A percentile compares a stretch with the other conserved stretches of the same genome.
Conservation (phyloP, 805 yeast species). For the Wickerhamomyces sydowiorum region DNA sequence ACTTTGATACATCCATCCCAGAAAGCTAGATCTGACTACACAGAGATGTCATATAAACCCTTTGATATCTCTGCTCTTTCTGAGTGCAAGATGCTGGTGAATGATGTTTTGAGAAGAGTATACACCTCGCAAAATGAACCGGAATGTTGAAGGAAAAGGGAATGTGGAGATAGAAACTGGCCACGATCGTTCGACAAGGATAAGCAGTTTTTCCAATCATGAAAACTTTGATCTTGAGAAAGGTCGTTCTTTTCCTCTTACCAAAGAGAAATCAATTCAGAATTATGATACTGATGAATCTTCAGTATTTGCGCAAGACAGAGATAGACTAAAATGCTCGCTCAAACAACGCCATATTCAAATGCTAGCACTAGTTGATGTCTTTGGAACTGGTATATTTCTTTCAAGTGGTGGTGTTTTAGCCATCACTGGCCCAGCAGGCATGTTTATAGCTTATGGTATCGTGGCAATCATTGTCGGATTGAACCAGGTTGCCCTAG, state of each 20-base stretch:
- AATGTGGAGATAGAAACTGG: no score
- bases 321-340: slow-evolving; percentile 5
- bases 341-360: slow-evolving; percentile 33
- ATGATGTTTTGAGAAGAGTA: no score
- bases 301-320: slow-evolving; percentile 13
- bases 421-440: slow-evolving; percentile 29
- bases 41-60: no score
- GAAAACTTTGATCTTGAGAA: not conserved
- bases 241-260: no score
- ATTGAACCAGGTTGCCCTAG: slow-evolving; percentile 33
- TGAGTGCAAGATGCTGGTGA: no score
- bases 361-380: slow-evolving; percentile 43
- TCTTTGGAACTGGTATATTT: slow-evolving; percentile 39
- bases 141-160: no score
- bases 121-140: no score
- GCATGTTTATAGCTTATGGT: slow-evolving; percentile 28
- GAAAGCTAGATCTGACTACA: no score
- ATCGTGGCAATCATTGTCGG: slow-evolving; percentile 33
- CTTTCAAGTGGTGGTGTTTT: slow-evolving; percentile 34
- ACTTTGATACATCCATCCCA: no score
- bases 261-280: not conserved
- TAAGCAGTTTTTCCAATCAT: no score
- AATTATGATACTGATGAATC: not conserved
- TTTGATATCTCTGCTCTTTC: no score
- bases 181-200: no score